These are phyloP conservation scores for Exophiala sideris DNA, from an alignment of 2,329 filamentous ascomycete genomes.

Conservation along the genomic window DNA sequence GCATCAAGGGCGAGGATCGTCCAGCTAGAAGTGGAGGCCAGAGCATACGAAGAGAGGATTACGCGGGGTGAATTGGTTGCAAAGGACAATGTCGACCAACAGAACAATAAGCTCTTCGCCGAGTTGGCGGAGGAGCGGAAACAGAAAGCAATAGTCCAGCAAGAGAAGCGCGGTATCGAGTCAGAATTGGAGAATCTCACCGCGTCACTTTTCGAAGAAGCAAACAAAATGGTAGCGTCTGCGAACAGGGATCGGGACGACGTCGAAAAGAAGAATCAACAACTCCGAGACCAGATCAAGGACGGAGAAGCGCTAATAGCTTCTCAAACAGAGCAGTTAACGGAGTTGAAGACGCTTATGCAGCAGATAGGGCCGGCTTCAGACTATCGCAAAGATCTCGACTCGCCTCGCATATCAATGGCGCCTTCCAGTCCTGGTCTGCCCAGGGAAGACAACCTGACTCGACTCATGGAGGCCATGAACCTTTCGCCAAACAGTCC, in stretches of 20 bases:
- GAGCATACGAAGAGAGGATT: slow-evolving; percentile 67
- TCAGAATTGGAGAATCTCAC: slow-evolving; percentile 88
- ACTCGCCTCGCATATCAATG: slow-evolving; percentile 62
- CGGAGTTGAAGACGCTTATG: slow-evolving; percentile 88
- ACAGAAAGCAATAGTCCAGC: slow-evolving; percentile 63
- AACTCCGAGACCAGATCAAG: slow-evolving; percentile 76
- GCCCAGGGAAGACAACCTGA: slow-evolving; percentile 54
- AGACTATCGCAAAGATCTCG: slow-evolving; percentile 65
- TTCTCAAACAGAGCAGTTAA: slow-evolving; percentile 88
- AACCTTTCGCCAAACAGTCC: slow-evolving; percentile 50
- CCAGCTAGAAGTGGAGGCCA: slow-evolving; percentile 65
- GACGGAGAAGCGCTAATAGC: slow-evolving; percentile 82
- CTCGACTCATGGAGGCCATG: slow-evolving; percentile 59
- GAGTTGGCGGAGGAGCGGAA: slow-evolving; percentile 64
- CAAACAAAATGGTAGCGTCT: slow-evolving; percentile 94
- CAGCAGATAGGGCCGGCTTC: slow-evolving; percentile 66
- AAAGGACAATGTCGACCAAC: slow-evolving; percentile 69
- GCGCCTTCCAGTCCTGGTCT: slow-evolving; percentile 75
- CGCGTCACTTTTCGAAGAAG: slow-evolving; percentile 92
- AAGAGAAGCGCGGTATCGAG: slow-evolving; percentile 85
- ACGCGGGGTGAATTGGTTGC: slow-evolving; percentile 72
- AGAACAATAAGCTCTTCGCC: slow-evolving; percentile 59
- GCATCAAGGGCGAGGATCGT: slow-evolving; percentile 64
- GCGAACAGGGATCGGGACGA: slow-evolving; percentile 82
- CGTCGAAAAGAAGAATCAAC: slow-evolving; percentile 79